Evolutionary conservation across 345 rosid species (phyloP).

Genomic region (Pugionium cornutum): DNA sequence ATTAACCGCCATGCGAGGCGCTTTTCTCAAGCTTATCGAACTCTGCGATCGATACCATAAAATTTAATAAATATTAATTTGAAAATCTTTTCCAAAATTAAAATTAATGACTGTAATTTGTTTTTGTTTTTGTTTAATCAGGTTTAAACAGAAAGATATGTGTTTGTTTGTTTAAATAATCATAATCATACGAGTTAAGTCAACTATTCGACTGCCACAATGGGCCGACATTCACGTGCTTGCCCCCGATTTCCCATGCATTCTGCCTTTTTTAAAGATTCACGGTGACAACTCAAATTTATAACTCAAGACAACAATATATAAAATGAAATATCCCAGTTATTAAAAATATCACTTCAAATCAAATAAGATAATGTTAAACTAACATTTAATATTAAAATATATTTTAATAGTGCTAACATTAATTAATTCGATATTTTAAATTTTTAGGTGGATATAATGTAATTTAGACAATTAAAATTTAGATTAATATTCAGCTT

Average conservation of each 20-base stretch:
- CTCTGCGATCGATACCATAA: conserved; percentile 1
- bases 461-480: too few species aligned
- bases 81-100: background rate
- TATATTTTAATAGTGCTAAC: too few species aligned
- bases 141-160: conserved; percentile 5
- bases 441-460: too few species aligned
- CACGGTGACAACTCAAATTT: conserved; percentile 24
- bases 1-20: conserved; percentile 35
- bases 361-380: too few species aligned
- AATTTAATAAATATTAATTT: background rate
- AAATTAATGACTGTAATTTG: background rate
- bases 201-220: conserved; percentile 45
- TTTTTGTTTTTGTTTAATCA: background rate
- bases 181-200: conserved; percentile 31
- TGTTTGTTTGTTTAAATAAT: background rate
- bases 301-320: conserved; percentile 18
- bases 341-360: background rate
- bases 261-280: conserved; percentile 32
- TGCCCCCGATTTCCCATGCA: conserved; percentile 51
- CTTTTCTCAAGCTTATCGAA: conserved; percentile 23
- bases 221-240: conserved; percentile 58
- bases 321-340: background rate
- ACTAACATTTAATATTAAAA: too few species aligned
- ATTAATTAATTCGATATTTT: too few species aligned
- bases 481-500: too few species aligned